Evolutionary conservation across 2,329 filamentous ascomycete species (phyloP), one percentile per base, ranked within the genome.

Genomic region (Zalaria sp.): DNA sequence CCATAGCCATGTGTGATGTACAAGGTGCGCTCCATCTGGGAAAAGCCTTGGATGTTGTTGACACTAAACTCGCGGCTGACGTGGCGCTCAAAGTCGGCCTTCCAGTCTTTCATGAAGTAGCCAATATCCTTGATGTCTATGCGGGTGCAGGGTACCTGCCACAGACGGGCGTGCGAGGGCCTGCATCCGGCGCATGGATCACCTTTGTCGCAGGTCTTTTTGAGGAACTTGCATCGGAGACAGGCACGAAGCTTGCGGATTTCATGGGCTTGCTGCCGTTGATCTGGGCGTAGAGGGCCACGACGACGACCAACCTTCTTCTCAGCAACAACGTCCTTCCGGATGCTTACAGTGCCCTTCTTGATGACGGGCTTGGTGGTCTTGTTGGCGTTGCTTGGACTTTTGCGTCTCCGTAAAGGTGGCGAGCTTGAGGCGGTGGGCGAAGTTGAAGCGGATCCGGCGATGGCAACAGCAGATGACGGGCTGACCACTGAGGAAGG

Each of bases 71-170:
- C 85, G 44, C 84, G 77, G 48, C 77, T 83, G 52, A 91, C 76
- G 59, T 95, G 88, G 52, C 87, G 81, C 66, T 94, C 87, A 55
- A 91, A 94, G 61, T 96, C 89, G 36, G 87, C 88, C 66, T 89
- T 93, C 88, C 88, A 96, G 63, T 95, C 89, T 71, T 95, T 95
- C 84, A 95, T 91, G 71, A 96, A 96, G 64, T 93, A 94, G 35
- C 79, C 84, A 55, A 96, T 93, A 56, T 96, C 89, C 73, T 94
- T 95, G 71, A 96, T 96, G 62, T 95, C 89, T 57, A 95, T 94
- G 47, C 89, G 83, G 34, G 89, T 96, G 71, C 89, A 96, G 46
- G 89, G 89, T 36, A 96, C 89, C 66, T 95, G 88, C 89, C 89
- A 96, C 40, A 96, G 72, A 49, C 89, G 81, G 48, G 89, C 89